These are phyloP conservation scores for Saitoella complicata DNA, from an alignment of 805 yeast species.

Conservation along the genomic window DNA sequence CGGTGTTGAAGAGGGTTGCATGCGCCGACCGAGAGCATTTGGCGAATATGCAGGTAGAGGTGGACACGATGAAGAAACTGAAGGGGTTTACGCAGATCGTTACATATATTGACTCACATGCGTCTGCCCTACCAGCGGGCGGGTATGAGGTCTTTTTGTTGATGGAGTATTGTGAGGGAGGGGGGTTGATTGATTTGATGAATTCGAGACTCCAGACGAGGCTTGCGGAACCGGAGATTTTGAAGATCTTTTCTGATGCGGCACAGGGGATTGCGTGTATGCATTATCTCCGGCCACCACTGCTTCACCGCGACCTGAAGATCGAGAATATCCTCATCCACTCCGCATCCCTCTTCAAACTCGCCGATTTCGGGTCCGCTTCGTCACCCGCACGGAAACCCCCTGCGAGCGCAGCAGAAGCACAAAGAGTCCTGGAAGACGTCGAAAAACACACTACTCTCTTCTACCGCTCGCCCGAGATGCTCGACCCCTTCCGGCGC, in stretches of 20 bases:
- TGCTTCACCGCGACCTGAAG: conserved; percentile 85
- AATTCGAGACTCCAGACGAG: conserved; percentile 68
- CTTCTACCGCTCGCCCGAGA: conserved; percentile 89
- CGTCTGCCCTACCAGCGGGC: conserved; percentile 43
- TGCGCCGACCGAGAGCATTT: conserved; percentile 82
- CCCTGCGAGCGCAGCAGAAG: conserved; percentile 61
- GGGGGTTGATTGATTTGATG: conserved; percentile 75
- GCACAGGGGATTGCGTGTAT: conserved; percentile 64
- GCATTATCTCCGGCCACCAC: conserved; percentile 53
- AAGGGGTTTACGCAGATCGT: conserved; percentile 69
- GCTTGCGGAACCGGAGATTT: conserved; percentile 56
- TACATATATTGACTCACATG: conserved; percentile 87
- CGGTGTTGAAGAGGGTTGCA: conserved; percentile 85
- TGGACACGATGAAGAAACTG: conserved; percentile 87
- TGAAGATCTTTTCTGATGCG: conserved; percentile 71
- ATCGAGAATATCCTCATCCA: conserved; percentile 78
- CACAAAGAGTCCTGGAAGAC: conserved; percentile 63
- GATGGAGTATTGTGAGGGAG: conserved; percentile 73
- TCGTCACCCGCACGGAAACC: conserved; percentile 36
- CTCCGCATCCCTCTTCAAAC: conserved; percentile 53
- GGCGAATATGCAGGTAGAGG: conserved; percentile 78
- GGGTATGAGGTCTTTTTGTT: conserved; percentile 76
- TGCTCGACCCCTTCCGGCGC: conserved; percentile 76
- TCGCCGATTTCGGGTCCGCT: conserved; percentile 91
- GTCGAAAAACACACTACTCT: conserved; percentile 85